Conservation (phyloP, 1,284 basidiomycete species). For the Ceratobasidium sp. region DNA sequence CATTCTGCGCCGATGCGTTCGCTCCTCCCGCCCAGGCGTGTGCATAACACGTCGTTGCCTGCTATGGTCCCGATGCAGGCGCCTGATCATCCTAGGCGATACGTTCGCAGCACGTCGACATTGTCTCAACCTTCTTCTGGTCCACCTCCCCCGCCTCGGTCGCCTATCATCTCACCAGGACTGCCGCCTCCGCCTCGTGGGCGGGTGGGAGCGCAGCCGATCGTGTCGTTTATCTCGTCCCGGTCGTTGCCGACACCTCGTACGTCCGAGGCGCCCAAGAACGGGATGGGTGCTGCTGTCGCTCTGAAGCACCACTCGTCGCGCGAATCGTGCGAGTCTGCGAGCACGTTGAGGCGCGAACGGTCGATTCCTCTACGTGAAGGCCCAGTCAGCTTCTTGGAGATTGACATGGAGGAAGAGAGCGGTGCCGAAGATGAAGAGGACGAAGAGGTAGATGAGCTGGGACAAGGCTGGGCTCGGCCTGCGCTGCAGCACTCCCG, state of each 20-base stretch:
- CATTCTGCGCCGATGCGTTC: conserved; percentile 7
- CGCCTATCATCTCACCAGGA: background rate
- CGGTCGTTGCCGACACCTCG: conserved; percentile 18
- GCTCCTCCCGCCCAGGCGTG: background rate
- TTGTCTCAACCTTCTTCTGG: background rate
- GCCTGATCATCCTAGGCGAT: conserved; percentile 1
- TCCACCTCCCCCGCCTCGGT: conserved; percentile 14
- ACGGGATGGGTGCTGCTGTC: background rate
- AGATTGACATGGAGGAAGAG: conserved; percentile 24
- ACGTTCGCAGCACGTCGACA: conserved; percentile 28
- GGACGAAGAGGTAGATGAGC: background rate
- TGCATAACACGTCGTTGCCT: conserved; percentile 24
- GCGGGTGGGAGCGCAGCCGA: conserved; percentile 21
- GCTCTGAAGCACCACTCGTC: conserved; percentile 20
- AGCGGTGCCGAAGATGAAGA: conserved; percentile 15
- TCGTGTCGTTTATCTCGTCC: conserved; percentile 37
- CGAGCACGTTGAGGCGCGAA: conserved; percentile 28
- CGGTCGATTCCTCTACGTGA: conserved; percentile 4
- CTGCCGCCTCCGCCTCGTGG: conserved; percentile 30
- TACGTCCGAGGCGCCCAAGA: background rate
- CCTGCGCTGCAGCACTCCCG: conserved; percentile 13
- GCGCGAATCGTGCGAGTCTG: conserved; percentile 24
- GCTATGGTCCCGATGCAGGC: background rate
- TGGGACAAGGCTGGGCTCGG: background rate
- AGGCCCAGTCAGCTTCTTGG: conserved; percentile 22